These are phyloP conservation scores for Eucommia ulmoides DNA, from an alignment of 257 asterid species.

Conservation along the genomic window DNA sequence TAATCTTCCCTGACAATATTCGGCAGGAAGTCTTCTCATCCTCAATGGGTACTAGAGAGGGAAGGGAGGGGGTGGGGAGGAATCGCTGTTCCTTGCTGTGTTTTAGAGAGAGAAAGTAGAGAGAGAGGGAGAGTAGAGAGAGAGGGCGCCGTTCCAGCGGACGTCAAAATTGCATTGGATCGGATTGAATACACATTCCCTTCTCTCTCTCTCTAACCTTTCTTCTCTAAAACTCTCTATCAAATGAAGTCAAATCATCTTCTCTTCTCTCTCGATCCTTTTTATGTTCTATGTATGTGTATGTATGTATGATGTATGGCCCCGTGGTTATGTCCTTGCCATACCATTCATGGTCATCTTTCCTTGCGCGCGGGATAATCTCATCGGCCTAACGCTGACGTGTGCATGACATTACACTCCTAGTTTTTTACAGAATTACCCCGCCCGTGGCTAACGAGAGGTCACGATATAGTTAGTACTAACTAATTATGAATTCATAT, in stretches of 20 bases:
- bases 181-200: slow-evolving; percentile 30
- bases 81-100: slow-evolving; percentile 17
- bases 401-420: no score
- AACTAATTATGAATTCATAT: no score
- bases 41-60: not conserved
- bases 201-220: slow-evolving; percentile 1
- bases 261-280: slow-evolving; percentile 12
- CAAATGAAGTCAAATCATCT: slow-evolving; percentile 38
- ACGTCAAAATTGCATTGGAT: slow-evolving; percentile 51
- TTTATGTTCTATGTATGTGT: not conserved
- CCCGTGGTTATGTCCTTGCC: no score
- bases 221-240: not conserved
- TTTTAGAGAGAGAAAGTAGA: slow-evolving; percentile 35
- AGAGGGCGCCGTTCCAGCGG: slow-evolving; percentile 36
- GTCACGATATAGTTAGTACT: no score
- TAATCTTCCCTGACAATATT: no score
- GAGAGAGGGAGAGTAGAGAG: slow-evolving; percentile 19
- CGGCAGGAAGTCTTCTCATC: not conserved
- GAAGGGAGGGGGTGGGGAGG: slow-evolving; percentile 21
- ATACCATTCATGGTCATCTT: no score
- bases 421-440: no score
- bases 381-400: no score
- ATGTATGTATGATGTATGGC: not conserved
- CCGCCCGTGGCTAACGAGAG: no score
- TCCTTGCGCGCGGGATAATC: no score